Evolutionary conservation across 2,329 filamentous ascomycete species (phyloP).

Genomic region (Trichoderma hamatum): DNA sequence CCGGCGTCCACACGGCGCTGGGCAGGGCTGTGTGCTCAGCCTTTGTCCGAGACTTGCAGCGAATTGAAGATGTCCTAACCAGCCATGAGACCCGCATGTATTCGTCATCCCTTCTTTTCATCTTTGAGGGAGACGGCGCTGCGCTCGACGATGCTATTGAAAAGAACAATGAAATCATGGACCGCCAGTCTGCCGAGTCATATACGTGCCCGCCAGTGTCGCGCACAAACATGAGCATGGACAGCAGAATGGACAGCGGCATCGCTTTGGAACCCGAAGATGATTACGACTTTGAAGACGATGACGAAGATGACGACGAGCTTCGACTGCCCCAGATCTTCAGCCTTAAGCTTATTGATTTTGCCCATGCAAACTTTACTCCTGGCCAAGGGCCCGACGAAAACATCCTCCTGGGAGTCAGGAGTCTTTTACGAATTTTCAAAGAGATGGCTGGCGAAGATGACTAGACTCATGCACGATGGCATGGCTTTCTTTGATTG

Average conservation of each 20-base stretch:
- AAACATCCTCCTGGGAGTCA: constrained; percentile 75
- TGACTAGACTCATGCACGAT: constrained; percentile 21
- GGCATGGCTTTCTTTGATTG: constrained; percentile 20
- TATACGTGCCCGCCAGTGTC: constrained; percentile 31
- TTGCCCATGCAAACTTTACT: constrained; percentile 87
- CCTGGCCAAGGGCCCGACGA: constrained; percentile 84
- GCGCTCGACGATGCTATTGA: constrained; percentile 57
- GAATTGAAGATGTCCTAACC: constrained; percentile 57
- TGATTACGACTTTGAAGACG: constrained; percentile 46
- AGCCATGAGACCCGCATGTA: constrained; percentile 65
- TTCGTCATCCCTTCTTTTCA: constrained; percentile 63
- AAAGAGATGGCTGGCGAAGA: constrained; percentile 57
- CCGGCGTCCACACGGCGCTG: constrained; percentile 62
- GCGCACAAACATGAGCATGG: constrained; percentile 49
- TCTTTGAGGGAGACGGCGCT: constrained; percentile 65
- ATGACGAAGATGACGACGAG: constrained; percentile 51
- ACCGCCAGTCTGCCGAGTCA: constrained; percentile 47
- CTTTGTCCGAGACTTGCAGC: constrained; percentile 57
- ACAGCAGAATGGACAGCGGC: constrained; percentile 60
- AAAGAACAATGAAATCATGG: constrained; percentile 55
- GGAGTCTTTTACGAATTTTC: constrained; percentile 72
- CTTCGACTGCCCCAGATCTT: constrained; percentile 65
- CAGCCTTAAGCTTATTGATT: constrained; percentile 88
- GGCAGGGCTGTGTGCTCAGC: constrained; percentile 58
- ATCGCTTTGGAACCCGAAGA: constrained; percentile 53